Evolutionary conservation across 768 basidiomycete species (phyloP), one percentile per base, ranked within the genome.

Genomic region (Suillus decipiens): DNA sequence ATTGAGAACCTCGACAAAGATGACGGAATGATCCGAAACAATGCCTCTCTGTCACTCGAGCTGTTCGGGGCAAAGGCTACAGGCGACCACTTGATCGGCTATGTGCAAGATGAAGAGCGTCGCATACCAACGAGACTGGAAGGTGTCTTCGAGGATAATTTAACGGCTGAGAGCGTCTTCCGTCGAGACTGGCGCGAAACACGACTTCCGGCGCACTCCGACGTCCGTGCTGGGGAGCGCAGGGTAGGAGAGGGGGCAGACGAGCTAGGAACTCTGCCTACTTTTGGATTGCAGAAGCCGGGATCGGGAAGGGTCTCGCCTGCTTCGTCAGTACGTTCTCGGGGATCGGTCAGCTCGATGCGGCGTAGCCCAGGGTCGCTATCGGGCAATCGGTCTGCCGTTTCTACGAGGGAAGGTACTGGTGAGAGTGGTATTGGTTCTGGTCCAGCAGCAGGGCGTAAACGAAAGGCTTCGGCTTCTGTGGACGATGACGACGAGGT

Each of bases 181-280:
- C 80, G 82, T 62, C 81, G 90, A 33, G 92, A 93, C 71, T 93
- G 90, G 89, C 80, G 89, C 55, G 91, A 92, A 73, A 86, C 87
- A 3, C 80, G 90, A 59, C 70, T 87, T 28, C 68, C 67, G 9
- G 63, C 42, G 39, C 62, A 55, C 19, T 60, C 64, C 2, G 67
- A 74, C 12, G 63, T 67, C 37, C 67, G 65, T 14, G 61, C 43
- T 4, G 66, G 67, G 17, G 69, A 64, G 3, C 62, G 45, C 1
- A 54, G 51, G 1, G 71, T 65, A 28, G 67, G 64, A 24, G 78
- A 72, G 41, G 73, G 69, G 3, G 68, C 68, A 5, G 78, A 79
- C 48, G 72, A 73, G 17, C 66, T 71, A 7, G 73, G 73, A 0
- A 51, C 53, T 2, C 62, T 78, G n/a, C 73, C 75, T 0, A 50